Evolutionary conservation across 805 yeast genomes (phyloP), one percentile per base, ranked within the genome.

Genomic region (Zygosaccharomyces bisporus): DNA sequence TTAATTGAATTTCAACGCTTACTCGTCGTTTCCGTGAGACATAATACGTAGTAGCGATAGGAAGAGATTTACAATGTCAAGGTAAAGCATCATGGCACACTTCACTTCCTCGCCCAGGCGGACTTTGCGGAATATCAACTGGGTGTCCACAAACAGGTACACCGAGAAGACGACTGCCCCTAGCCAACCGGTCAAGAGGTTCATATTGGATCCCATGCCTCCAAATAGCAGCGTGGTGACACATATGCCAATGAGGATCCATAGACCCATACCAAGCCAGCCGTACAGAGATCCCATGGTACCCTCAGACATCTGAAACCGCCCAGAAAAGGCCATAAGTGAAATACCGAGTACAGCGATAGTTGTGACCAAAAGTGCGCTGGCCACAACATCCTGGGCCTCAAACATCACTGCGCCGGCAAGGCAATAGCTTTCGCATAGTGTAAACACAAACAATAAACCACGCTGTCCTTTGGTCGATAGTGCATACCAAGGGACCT

Each of bases 51-150:
- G 73, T 48, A 89, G 80, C 65, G 78, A 80, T 51, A 88, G 62
- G 70, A 88, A 89, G 66, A 88, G 72, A 66, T 88, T 88, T 66
- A 89, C 71, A 37, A 87, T 77, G 61, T 88, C 96, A 71, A 88
- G 73, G 63, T 89, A 88, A 50, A 89, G 73, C 53, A 78, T 69
- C 59, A 89, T 79, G 12, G 91, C 79, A 41, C 95, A 91, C 31
- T 79, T 75, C n/a, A 88, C 75, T 57, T 86, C 95, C 54, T 89
- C 95, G 54, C 88, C 96, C 34, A 88, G 81, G 56, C 81, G 83
- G 54, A 73, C 79, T 45, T 78, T 80, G 58, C 83, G 80, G 79
- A 88, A 75, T 44, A 88, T 77, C 54, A 79, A 62, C 64, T 88
- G 95, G 16, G 95, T 88, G 63, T 88, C 96, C 36, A 86, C 77